Conservation (phyloP, 495 filamentous ascomycete genomes). For the Aspergillus hancockii region DNA sequence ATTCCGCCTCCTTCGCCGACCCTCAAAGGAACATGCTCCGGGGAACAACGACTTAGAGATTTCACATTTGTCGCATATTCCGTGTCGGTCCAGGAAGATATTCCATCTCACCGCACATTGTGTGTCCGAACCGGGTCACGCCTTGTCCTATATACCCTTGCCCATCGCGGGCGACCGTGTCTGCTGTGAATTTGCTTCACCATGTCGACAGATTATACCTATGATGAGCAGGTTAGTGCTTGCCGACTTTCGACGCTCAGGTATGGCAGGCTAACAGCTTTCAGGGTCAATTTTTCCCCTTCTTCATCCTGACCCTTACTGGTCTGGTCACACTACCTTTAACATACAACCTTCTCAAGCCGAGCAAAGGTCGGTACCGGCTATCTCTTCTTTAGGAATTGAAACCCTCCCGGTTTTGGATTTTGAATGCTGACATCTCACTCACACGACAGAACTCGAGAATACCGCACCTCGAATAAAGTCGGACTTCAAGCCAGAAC, state of each 20-base stretch:
- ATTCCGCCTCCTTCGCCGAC: conserved; percentile 32
- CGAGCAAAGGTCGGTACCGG: conserved; percentile 64
- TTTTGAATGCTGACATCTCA: not conserved
- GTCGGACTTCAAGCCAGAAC: conserved; percentile 76
- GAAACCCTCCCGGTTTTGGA: not conserved
- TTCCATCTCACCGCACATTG: conserved; percentile 3
- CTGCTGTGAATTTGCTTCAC: conserved; percentile 45
- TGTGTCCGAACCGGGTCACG: conserved; percentile 1
- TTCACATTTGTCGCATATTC: not conserved
- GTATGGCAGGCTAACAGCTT: conserved; percentile 5
- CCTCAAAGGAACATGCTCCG: conserved; percentile 25
- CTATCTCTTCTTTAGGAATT: no score
- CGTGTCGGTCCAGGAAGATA: not conserved
- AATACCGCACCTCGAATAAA: conserved; percentile 67
- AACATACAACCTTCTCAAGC: conserved; percentile 80
- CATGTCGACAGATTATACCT: conserved; percentile 97
- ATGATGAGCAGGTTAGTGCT: conserved; percentile 79
- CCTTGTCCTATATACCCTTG: conserved; percentile 16
- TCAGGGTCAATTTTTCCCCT: conserved; percentile 97
- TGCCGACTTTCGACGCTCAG: not conserved
- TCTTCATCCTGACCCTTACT: conserved; percentile 91
- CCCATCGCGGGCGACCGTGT: conserved; percentile 41
- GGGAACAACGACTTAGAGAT: conserved; percentile 17
- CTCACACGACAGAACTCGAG: conserved; percentile 53
- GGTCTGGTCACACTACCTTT: conserved; percentile 86